Percentiles rank a stretch among this genome's conserved stretches.
These are phyloP conservation scores for Aeschynomene evenia DNA, from an alignment of 306 rosid species.

Conservation along the genomic window DNA sequence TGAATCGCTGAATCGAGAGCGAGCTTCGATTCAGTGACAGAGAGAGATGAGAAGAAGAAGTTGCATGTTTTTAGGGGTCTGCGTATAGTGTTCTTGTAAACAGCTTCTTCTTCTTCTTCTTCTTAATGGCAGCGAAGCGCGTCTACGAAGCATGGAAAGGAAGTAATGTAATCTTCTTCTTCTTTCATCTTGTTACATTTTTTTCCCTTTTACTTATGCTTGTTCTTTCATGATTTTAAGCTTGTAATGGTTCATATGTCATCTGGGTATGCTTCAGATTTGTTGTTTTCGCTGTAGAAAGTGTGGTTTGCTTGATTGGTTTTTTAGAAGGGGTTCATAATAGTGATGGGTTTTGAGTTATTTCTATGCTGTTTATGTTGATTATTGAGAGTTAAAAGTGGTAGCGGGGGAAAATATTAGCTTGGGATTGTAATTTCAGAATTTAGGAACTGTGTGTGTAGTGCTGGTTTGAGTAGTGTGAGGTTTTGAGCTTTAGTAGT, in stretches of 20 bases:
- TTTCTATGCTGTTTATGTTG: constrained; percentile 5
- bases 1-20: constrained; percentile 33
- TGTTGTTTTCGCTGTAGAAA: constrained; percentile 9
- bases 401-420: neutral
- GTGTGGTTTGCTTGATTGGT: neutral
- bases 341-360: constrained; percentile 19
- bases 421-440: constrained; percentile 6
- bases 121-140: constrained; percentile 75
- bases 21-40: constrained; percentile 23
- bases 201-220: neutral
- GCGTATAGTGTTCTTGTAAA: constrained; percentile 3
- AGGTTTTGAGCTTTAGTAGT: neutral
- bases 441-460: constrained; percentile 5
- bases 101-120: constrained; percentile 28
- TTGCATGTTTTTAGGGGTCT: constrained; percentile 37
- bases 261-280: constrained; percentile 40
- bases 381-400: constrained; percentile 22
- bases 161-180: constrained; percentile 63
- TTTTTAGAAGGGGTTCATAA: neutral
- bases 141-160: constrained; percentile 92
- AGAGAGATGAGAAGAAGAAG: constrained; percentile 42
- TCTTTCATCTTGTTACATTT: too few species aligned
- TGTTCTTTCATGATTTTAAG: neutral
- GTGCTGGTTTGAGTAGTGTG: constrained; percentile 16
- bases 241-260: constrained; percentile 25